Evolutionary conservation across 2,329 filamentous ascomycete species (phyloP), one percentile per base, ranked within the genome.

Genomic region (Cytospora piceae): DNA sequence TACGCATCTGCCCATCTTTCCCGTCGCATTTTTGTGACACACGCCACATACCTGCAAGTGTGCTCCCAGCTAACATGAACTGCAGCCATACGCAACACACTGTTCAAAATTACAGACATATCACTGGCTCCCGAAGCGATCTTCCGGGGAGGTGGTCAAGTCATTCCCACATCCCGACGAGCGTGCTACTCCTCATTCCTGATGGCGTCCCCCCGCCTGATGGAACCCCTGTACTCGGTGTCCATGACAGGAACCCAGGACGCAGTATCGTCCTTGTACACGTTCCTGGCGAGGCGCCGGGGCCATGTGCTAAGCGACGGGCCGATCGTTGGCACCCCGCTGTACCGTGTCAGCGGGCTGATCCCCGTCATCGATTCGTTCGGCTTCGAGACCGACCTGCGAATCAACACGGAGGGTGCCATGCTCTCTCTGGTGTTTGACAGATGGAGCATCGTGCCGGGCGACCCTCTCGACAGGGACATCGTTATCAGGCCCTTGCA

Each of bases 281-380:
- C 94, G 42, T 92, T 97, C 9, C 87, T 99, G 27, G 91, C 94
- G 8, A 87, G 93, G 60, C 88, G 95, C 67, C 85, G 95, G 71
- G 95, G 95, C 0, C 95, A 99, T 77, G 94, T 99, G 32, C 83
- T 99, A 31, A 90, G 91, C n/a, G 95, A 99, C 75, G 93, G 92
- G 0, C 94, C 94, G 17, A 92, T 99, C 67, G 93, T 94, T 0
- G 95, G 95, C 29, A 98, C 95, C 12, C 95, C 94, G 5, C 85
- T 99, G 14, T 98, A 97, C 79, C 90, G 91, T 27, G 94, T 97
- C 61, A 91, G 90, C 72, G 95, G 95, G 4, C 83, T 98, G 58
- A 88, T 99, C 64, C 95, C 95, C 12, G 95, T 98, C 67, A 97
- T 99, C 74, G 95, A 99, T 81, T 93, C 90, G 34, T 99, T 99